phyloP scores from a whole-genome alignment of 805 yeast genomes.

The Jamesozyma spencerorum region DNA sequence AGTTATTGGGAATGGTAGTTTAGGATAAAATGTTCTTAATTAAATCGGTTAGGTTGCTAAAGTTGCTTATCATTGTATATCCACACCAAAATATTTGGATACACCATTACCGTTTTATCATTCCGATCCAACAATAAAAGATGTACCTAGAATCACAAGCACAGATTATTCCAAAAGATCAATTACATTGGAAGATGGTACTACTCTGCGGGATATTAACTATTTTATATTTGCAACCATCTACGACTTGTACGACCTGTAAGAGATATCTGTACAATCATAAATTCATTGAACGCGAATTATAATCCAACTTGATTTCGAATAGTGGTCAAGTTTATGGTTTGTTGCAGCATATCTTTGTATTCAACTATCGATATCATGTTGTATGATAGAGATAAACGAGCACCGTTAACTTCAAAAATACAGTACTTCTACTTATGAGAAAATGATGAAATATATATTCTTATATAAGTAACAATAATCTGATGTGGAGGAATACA shows the following conservation, averaged over 20 bases:
- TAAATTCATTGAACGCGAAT: conserved; percentile 33
- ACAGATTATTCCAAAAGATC: conserved; percentile 20
- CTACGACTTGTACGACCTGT: no score
- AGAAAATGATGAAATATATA: no score
- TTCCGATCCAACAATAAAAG: conserved; percentile 6
- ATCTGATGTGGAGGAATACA: no score
- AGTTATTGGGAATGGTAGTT: conserved; percentile 36
- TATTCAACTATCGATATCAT: no score
- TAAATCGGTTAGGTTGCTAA: conserved; percentile 30
- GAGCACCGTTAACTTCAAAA: no score
- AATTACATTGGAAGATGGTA: conserved; percentile 29
- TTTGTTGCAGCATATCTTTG: conserved; percentile 51
- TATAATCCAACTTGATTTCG: conserved; percentile 14
- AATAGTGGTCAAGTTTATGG: conserved; percentile 27
- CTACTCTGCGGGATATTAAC: conserved; percentile 28
- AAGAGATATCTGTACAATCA: conserved; percentile 41
- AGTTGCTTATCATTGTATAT: conserved; percentile 43
- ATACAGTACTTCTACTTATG: no score
- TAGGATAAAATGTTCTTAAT: conserved; percentile 38
- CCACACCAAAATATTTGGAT: conserved; percentile 22
- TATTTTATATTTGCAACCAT: conserved; percentile 40
- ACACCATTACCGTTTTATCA: neutral
- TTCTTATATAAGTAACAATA: no score
- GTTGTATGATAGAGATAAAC: no score
- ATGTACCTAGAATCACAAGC: conserved; percentile 25